Evolutionary conservation across 495 filamentous ascomycete species (phyloP).

Genomic region (Tuber aestivum): DNA sequence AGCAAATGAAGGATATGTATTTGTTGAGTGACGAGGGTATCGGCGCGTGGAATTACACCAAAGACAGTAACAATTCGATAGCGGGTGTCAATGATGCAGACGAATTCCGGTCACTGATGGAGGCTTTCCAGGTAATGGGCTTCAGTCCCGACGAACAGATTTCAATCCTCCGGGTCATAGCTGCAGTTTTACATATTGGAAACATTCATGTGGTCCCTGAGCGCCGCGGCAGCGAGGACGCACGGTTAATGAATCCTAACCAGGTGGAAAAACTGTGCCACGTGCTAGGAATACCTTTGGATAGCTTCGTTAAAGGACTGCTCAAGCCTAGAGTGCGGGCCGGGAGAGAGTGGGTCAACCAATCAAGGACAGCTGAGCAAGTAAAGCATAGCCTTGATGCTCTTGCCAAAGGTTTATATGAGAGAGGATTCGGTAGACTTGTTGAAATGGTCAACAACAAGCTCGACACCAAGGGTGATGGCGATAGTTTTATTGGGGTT

Average conservation of each 20-base stretch:
- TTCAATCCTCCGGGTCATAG: conserved; percentile 77
- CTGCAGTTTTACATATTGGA: conserved; percentile 86
- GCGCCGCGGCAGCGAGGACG: conserved; percentile 84
- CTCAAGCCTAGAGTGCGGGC: conserved; percentile 91
- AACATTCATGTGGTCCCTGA: conserved; percentile 86
- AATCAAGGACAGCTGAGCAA: conserved; percentile 94
- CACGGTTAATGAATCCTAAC: conserved; percentile 67
- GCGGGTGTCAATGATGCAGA: conserved; percentile 82
- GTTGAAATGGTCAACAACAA: conserved; percentile 87
- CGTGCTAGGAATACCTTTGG: conserved; percentile 74
- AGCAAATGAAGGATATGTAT: conserved; percentile 64
- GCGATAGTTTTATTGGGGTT: conserved; percentile 92
- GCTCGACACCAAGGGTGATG: conserved; percentile 73
- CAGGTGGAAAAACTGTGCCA: conserved; percentile 69
- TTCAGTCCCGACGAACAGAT: conserved; percentile 81
- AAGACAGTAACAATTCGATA: conserved; percentile 83
- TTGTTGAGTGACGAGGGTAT: conserved; percentile 65
- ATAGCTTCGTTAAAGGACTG: conserved; percentile 79
- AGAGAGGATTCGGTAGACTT: conserved; percentile 87
- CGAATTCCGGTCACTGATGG: conserved; percentile 83
- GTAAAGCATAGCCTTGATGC: conserved; percentile 85
- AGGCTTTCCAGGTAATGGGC: conserved; percentile 91
- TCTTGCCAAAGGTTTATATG: conserved; percentile 93
- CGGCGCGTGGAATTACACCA: conserved; percentile 85
- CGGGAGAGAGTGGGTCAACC: conserved; percentile 95